A percentile compares a stretch with the other conserved stretches of the same genome.
These are phyloP conservation scores for Alternaria ethzedia DNA, from an alignment of 2,329 filamentous ascomycete species.

Conservation along the genomic window DNA sequence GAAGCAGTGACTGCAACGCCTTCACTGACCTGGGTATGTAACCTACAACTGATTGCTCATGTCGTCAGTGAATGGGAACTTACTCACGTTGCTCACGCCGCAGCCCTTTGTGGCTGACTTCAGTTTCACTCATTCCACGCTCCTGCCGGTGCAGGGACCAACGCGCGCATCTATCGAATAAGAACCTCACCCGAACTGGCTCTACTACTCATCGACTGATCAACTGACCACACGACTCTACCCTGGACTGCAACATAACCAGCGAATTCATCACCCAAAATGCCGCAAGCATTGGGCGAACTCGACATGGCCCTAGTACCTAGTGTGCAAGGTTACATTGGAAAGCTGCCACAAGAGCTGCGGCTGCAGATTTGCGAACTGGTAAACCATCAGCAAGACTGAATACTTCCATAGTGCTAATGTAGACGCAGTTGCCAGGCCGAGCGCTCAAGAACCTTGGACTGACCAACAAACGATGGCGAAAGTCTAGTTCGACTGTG, in stretches of 20 bases:
- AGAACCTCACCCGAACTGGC: neutral
- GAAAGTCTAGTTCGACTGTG: neutral
- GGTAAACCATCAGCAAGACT: neutral
- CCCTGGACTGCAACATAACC: neutral
- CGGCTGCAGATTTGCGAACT: neutral
- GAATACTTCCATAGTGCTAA: neutral
- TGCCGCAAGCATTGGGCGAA: neutral
- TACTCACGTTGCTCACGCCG: neutral
- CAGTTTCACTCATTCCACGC: neutral
- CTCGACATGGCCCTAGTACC: neutral
- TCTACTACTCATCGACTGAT: neutral
- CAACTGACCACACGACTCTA: neutral
- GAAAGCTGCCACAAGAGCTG: neutral
- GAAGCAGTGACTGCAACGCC: neutral
- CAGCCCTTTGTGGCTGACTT: neutral
- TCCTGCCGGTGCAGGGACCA: neutral
- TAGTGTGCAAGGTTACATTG: neutral
- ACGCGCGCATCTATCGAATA: neutral
- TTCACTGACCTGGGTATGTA: neutral
- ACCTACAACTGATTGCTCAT: neutral
- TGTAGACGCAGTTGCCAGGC: neutral
- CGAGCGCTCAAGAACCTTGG: neutral
- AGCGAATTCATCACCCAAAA: neutral
- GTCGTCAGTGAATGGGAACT: neutral
- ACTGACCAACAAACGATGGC: neutral